phyloP scores from a whole-genome alignment of 169 alveolate species.

The Plasmodium fragile region DNA sequence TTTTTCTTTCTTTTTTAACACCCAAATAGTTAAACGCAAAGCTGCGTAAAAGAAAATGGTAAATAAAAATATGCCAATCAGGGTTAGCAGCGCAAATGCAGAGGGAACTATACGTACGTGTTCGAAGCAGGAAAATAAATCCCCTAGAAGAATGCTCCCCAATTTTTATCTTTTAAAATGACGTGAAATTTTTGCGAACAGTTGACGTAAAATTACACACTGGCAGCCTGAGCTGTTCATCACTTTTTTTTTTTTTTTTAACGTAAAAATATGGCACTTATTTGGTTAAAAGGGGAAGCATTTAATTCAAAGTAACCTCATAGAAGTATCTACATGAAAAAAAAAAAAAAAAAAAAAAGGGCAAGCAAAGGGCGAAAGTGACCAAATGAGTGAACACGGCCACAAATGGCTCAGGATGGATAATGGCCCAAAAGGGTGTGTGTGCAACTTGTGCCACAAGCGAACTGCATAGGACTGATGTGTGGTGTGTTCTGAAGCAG shows the following conservation, averaged over 20 bases:
- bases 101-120: background rate
- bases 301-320: background rate
- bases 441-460: background rate
- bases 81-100: background rate
- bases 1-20: too few species aligned
- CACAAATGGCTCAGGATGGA: background rate
- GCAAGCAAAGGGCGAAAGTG: background rate
- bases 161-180: background rate
- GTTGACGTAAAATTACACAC: background rate
- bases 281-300: background rate
- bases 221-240: background rate
- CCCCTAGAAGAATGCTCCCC: background rate
- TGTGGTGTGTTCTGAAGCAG: background rate
- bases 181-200: background rate
- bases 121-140: background rate
- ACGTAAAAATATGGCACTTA: background rate
- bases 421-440: background rate
- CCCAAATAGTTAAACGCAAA: background rate
- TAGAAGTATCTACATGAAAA: background rate
- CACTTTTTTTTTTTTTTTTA: background rate
- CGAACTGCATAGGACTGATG: background rate
- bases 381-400: background rate
- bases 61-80: background rate
- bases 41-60: background rate
- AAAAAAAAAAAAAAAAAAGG: background rate